These are phyloP conservation scores for Macaranga tanarius DNA, from an alignment of 441 rosid genomes.

Conservation along the genomic window DNA sequence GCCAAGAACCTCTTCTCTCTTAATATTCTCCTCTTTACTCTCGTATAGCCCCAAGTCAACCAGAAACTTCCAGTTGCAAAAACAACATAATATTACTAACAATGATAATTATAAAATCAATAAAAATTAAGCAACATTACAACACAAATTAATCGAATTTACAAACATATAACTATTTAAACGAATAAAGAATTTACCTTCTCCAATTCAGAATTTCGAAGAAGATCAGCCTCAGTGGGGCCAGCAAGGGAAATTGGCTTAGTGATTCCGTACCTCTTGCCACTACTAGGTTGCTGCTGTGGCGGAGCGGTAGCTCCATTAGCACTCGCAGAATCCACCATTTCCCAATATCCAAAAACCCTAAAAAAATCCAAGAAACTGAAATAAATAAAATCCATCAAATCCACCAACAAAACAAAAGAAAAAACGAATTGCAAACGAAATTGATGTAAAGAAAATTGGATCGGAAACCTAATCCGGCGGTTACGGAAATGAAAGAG, in stretches of 20 bases:
- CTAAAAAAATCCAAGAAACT: not conserved
- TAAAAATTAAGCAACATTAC: not conserved
- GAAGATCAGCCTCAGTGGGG: constrained; percentile 47
- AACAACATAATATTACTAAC: too few relatives aligned
- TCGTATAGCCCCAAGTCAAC: constrained; percentile 58
- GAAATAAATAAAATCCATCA: not conserved
- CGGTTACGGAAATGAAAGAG: too few relatives aligned
- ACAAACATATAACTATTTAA: too few relatives aligned
- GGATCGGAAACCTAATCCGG: too few relatives aligned
- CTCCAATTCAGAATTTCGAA: constrained; percentile 47
- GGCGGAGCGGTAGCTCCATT: constrained; percentile 16
- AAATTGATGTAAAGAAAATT: too few relatives aligned
- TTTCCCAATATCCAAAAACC: constrained; percentile 4
- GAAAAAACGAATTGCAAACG: not conserved
- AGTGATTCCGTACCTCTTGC: constrained; percentile 43
- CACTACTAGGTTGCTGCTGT: not conserved
- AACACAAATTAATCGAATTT: too few relatives aligned
- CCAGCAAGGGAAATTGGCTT: constrained; percentile 51
- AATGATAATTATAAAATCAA: not conserved
- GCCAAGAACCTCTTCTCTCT: constrained; percentile 54
- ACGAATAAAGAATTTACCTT: constrained; percentile 43
- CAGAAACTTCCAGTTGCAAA: constrained; percentile 38
- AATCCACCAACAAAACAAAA: too few relatives aligned
- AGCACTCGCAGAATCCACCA: constrained; percentile 42
- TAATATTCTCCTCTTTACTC: constrained; percentile 50